Percentiles rank a stretch among this genome's conserved stretches.
These are phyloP conservation scores for Furcasterigmium sp. DNA, from an alignment of 2,329 filamentous ascomycete species.

Conservation along the genomic window DNA sequence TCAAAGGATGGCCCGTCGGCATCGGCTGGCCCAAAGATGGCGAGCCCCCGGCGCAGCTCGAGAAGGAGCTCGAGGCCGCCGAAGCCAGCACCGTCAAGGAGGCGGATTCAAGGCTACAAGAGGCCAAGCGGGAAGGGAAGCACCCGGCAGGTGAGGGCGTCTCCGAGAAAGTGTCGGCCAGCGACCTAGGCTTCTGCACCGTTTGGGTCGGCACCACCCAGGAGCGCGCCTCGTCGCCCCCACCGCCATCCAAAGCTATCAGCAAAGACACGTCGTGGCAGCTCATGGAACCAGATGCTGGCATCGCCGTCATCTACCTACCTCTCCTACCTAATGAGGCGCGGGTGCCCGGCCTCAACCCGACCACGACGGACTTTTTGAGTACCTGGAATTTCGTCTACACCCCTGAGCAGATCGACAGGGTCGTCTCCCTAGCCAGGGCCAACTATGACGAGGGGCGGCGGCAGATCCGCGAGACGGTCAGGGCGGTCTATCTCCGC, in stretches of 20 bases:
- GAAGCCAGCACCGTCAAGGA: conserved; percentile 56
- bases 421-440: conserved; percentile 72
- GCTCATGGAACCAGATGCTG: conserved; percentile 71
- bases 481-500: conserved; percentile 86
- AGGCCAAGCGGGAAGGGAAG: conserved; percentile 45
- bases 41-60: conserved; percentile 54
- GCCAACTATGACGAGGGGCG: conserved; percentile 84
- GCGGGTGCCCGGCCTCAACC: conserved; percentile 75
- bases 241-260: conserved; percentile 43
- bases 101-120: conserved; percentile 56
- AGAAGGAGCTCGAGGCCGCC: conserved; percentile 62
- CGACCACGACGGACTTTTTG: conserved; percentile 77
- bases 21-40: conserved; percentile 79
- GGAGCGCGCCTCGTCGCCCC: conserved; percentile 58
- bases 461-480: conserved; percentile 70
- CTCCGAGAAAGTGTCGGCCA: conserved; percentile 36
- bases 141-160: conserved; percentile 28
- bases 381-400: conserved; percentile 99
- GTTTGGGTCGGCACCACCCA: conserved; percentile 87
- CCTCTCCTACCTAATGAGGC: conserved; percentile 75
- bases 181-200: conserved; percentile 84
- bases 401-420: conserved; percentile 82
- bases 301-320: conserved; percentile 85
- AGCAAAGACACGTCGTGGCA: conserved; percentile 64
- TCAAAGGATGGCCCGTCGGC: conserved; percentile 92